Conservation (phyloP, 139 green algal genomes). For the Tetraselmis striata region DNA sequence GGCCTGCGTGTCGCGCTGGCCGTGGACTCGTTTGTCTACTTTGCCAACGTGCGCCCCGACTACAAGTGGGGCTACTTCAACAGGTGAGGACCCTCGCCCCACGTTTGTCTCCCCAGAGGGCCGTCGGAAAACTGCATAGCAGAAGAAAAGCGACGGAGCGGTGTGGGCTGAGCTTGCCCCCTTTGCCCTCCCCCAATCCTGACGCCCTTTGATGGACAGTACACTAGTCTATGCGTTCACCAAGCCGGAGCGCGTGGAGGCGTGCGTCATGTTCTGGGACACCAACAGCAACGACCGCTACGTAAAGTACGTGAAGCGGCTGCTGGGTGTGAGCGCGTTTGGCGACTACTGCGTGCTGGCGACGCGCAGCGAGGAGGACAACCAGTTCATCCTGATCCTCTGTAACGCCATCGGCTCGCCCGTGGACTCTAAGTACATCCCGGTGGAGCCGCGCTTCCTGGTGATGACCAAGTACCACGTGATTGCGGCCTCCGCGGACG, state of each 20-base stretch:
- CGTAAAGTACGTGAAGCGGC: conserved; percentile 65
- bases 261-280: conserved; percentile 77
- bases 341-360: conserved; percentile 50
- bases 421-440: conserved; percentile 67
- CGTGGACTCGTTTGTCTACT: conserved; percentile 70
- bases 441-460: conserved; percentile 21
- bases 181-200: not conserved
- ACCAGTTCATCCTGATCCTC: conserved; percentile 68
- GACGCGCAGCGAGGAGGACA: conserved; percentile 43
- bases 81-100: not conserved
- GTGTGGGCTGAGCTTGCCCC: not conserved
- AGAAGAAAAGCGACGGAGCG: no score
- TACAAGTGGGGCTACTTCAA: conserved; percentile 65
- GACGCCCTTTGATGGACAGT: no score
- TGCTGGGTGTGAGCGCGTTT: conserved; percentile 41
- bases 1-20: conserved; percentile 60
- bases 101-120: no score
- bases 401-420: conserved; percentile 77
- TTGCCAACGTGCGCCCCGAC: conserved; percentile 58
- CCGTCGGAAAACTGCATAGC: no score
- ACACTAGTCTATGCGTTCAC: conserved; percentile 74
- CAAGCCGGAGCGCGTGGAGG: conserved; percentile 51
- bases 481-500: conserved; percentile 41
- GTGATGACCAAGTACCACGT: conserved; percentile 47
- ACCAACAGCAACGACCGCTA: conserved; percentile 49